Conservation (phyloP, 2,329 filamentous ascomycete genomes). For the Ceratocystis variospora region DNA sequence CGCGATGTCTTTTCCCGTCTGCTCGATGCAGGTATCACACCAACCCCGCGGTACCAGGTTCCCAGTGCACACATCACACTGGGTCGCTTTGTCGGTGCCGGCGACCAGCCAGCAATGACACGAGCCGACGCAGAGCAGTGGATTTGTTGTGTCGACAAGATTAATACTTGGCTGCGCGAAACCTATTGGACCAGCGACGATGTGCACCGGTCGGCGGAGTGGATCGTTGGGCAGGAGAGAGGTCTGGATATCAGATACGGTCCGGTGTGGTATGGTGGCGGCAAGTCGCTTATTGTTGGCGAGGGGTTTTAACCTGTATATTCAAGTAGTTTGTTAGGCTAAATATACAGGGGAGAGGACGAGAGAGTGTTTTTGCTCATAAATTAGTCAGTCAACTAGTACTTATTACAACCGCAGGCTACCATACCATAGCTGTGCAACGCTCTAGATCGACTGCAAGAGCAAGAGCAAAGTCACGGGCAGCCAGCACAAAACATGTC, state of each 20-base stretch:
- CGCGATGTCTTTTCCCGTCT: conserved; percentile 58
- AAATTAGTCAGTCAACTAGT: not conserved
- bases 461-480: not conserved
- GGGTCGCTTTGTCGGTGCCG: conserved; percentile 53
- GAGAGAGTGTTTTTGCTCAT: conserved; percentile 7
- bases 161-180: conserved; percentile 57
- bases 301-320: conserved; percentile 40
- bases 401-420: not conserved
- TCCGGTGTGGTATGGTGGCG: conserved; percentile 75
- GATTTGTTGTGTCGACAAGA: conserved; percentile 55
- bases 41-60: conserved; percentile 58
- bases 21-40: conserved; percentile 48
- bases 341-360: not conserved
- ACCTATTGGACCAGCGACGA: conserved; percentile 33
- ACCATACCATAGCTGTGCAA: not conserved
- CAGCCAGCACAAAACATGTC: not conserved
- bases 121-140: conserved; percentile 53
- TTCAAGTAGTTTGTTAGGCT: not conserved
- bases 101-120: not conserved
- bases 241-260: conserved; percentile 67
- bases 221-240: conserved; percentile 75
- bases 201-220: conserved; percentile 59
- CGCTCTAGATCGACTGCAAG: not conserved
- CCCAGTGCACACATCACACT: conserved; percentile 84
- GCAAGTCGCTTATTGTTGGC: conserved; percentile 51